Evolutionary conservation across 331 rosid genomes (phyloP), one percentile per base, ranked within the genome.

Genomic region (Quercus tomentella): DNA sequence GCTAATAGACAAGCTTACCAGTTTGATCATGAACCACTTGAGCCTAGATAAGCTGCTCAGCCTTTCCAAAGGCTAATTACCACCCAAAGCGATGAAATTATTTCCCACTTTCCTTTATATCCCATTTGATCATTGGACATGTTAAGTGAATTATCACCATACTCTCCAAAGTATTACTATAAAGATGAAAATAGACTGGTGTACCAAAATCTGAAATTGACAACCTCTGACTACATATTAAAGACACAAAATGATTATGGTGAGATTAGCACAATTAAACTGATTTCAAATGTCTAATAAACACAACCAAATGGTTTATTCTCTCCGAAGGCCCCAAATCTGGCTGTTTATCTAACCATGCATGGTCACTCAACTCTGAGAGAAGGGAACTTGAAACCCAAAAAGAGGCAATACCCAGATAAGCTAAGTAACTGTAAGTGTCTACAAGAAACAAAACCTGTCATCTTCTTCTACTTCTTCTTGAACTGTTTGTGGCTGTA

Each of bases 381-480:
- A 55, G 2, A 66, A 60, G 35, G 73, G 22, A 7, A 72, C 49
- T 30, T 18, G 26, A 21, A 31, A 60, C 60, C 60, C 69, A 62
- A 62, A 4, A 76, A 77, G 18, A 3, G 16, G 7, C 17, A 82
- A 23, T 22, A 25, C 74, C 0, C 63, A 71, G 61, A 70, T 22
- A 37, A 4, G 22, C 14, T 51, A 15, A 30, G 25, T 6, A 26
- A 9, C 30, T 52, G 26, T 20, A 22, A 80, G 55, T 18, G 16
- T 35, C 72, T 18, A 58, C 51, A 22, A 71, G 12, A 70, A 65
- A 65, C 25, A 4, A 2, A 67, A 93, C 99, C 93, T 91, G 81
- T 95, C 99, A 78, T 82, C 92, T 86, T 94, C 92, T 51, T 83
- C 78, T 18, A 61, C 76, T 7, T 73, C 78, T 61, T 79, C 70